Conservation (phyloP, 78 protist genomes). For the Dictyostelium intermedium region DNA sequence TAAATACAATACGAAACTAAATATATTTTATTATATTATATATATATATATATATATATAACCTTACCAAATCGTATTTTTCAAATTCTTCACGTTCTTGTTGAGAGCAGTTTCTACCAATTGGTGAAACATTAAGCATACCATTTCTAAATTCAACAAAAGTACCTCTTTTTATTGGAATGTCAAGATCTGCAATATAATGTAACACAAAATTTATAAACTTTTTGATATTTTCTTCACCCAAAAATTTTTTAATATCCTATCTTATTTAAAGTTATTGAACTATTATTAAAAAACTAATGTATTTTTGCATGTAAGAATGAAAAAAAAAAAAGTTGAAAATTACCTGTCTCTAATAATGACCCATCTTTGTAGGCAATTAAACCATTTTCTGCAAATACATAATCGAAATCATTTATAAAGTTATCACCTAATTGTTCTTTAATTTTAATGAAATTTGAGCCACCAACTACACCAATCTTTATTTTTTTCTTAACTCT, state of each 20-base stretch:
- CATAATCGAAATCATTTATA: constrained; percentile 82
- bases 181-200: constrained; percentile 90
- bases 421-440: constrained; percentile 94
- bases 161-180: constrained; percentile 96
- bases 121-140: constrained; percentile 99
- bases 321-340: not conserved
- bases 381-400: constrained; percentile 99
- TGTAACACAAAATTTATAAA: constrained; percentile 88
- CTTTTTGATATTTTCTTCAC: constrained; percentile 89
- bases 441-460: constrained; percentile 94
- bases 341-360: constrained; percentile 67
- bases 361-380: constrained; percentile 91
- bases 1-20: too few relatives aligned
- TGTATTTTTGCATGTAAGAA: not conserved
- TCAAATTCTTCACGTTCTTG: constrained; percentile 96
- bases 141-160: constrained; percentile 98
- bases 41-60: too few relatives aligned
- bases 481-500: constrained; percentile 71
- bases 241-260: constrained; percentile 84
- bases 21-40: too few relatives aligned
- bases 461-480: constrained; percentile 99
- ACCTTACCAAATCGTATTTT: constrained; percentile 88
- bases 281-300: not conserved
- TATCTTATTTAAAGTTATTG: not conserved
- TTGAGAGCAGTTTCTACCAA: constrained; percentile 98